phyloP scores from a whole-genome alignment of 345 rosid genomes.

The Anastatica hierochuntica region DNA sequence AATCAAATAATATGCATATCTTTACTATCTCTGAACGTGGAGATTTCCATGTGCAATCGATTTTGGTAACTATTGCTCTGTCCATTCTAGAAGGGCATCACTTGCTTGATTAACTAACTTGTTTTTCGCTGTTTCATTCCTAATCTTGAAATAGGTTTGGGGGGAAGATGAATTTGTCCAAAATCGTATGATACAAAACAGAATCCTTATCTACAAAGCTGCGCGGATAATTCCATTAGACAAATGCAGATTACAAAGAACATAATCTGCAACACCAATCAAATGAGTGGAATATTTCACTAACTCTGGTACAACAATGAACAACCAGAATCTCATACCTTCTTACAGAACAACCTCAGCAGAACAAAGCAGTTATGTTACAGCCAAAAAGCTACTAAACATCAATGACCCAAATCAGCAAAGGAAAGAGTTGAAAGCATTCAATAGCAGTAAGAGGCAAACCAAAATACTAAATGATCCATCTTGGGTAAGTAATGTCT shows the following conservation, averaged over 20 bases:
- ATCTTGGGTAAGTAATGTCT: constrained; percentile 19
- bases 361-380: background rate
- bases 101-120: too few relatives aligned
- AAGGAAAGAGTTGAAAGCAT: background rate
- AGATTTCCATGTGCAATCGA: too few relatives aligned
- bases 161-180: too few relatives aligned
- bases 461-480: constrained; percentile 13
- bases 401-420: too few relatives aligned
- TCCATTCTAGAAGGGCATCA: too few relatives aligned
- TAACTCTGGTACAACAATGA: background rate
- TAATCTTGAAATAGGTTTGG: too few relatives aligned
- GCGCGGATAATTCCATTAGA: background rate
- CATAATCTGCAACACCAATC: background rate
- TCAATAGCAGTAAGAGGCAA: background rate
- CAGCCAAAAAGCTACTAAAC: too few relatives aligned
- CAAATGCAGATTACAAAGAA: background rate
- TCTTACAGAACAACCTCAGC: background rate
- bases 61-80: too few relatives aligned
- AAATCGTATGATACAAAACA: background rate
- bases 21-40: too few relatives aligned
- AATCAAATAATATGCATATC: too few relatives aligned
- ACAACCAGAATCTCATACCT: background rate
- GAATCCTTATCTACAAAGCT: background rate
- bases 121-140: too few relatives aligned
- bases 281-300: background rate